phyloP scores from a whole-genome alignment of 805 yeast species.

The Monosporozyma unispora region DNA sequence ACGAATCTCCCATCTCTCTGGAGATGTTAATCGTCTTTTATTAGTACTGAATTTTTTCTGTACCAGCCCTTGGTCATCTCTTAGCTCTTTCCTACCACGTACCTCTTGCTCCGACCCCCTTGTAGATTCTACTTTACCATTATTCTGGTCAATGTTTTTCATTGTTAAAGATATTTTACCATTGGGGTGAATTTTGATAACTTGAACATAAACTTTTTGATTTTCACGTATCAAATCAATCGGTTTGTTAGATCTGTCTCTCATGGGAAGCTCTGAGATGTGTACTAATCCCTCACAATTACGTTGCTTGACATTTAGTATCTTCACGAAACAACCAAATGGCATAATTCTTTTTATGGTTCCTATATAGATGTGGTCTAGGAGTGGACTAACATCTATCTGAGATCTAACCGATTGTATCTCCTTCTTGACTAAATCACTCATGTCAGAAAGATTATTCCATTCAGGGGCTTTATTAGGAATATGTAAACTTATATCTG shows the following conservation, averaged over 20 bases:
- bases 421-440: constrained; percentile 7
- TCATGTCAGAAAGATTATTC: constrained; percentile 11
- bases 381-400: constrained; percentile 28
- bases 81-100: not conserved
- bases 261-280: constrained; percentile 52
- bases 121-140: constrained; percentile 1
- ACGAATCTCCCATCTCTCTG: constrained; percentile 84
- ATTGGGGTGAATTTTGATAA: constrained; percentile 38
- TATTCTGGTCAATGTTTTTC: constrained; percentile 61
- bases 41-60: constrained; percentile 9
- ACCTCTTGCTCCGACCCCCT: constrained; percentile 3
- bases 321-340: constrained; percentile 72
- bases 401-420: constrained; percentile 1
- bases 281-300: constrained; percentile 62
- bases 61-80: not conserved
- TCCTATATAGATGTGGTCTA: constrained; percentile 51
- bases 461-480: constrained; percentile 15
- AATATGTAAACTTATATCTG: constrained; percentile 6
- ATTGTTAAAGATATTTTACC: constrained; percentile 51
- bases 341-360: constrained; percentile 47
- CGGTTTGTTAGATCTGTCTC: constrained; percentile 44
- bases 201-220: constrained; percentile 59
- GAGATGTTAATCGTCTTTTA: constrained; percentile 56
- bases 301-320: constrained; percentile 33
- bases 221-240: constrained; percentile 45